Conservation (phyloP, 768 basidiomycete species). For the Mycena kentingensis region DNA sequence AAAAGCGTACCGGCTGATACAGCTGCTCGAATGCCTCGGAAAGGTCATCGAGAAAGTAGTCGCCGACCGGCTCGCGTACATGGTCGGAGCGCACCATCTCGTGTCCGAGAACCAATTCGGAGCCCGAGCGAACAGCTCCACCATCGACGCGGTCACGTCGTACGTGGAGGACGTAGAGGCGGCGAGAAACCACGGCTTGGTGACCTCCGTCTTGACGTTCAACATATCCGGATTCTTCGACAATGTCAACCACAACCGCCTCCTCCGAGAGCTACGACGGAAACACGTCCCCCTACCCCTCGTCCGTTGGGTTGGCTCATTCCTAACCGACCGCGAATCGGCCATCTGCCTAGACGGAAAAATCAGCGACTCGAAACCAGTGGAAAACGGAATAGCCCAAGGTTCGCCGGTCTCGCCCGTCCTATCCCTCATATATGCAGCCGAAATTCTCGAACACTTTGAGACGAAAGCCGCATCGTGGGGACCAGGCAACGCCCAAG, state of each 20-base stretch:
- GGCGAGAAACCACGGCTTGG: slow-evolving; percentile 24
- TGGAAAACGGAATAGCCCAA: slow-evolving; percentile 34
- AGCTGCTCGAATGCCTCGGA: slow-evolving; percentile 35
- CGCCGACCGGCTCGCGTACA: slow-evolving; percentile 26
- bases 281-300: slow-evolving; percentile 24
- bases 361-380: slow-evolving; percentile 25
- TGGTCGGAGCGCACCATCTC: slow-evolving; percentile 25
- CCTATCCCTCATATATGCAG: slow-evolving; percentile 28
- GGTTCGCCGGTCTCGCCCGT: slow-evolving; percentile 34
- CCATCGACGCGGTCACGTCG: slow-evolving; percentile 22
- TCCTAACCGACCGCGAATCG: slow-evolving; percentile 28
- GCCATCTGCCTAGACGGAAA: slow-evolving; percentile 28
- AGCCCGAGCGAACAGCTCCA: slow-evolving; percentile 23
- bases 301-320: slow-evolving; percentile 24
- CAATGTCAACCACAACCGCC: slow-evolving; percentile 27
- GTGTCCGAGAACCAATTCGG: slow-evolving; percentile 29
- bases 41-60: slow-evolving; percentile 34
- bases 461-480: neutral
- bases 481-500: neutral
- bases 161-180: slow-evolving; percentile 28
- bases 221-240: slow-evolving; percentile 33
- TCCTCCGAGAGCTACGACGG: slow-evolving; percentile 24
- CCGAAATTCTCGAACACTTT: slow-evolving; percentile 28
- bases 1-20: slow-evolving; percentile 35
- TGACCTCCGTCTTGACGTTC: slow-evolving; percentile 27